phyloP scores from a whole-genome alignment of 805 yeast genomes.

The Pichia ethanolica region DNA sequence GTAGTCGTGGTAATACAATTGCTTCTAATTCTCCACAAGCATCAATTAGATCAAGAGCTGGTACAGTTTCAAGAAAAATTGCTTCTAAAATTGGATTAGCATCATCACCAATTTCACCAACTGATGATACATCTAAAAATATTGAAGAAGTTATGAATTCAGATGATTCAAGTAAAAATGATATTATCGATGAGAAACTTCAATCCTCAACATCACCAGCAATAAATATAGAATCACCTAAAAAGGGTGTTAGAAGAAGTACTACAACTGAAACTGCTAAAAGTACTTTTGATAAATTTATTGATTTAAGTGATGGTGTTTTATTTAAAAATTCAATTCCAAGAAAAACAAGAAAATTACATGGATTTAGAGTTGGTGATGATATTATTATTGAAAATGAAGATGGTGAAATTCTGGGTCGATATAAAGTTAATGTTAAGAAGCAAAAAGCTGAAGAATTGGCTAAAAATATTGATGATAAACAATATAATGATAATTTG shows the following conservation, averaged over 20 bases:
- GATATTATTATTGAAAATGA: constrained; percentile 77
- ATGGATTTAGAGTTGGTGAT: constrained; percentile 76
- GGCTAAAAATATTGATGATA: constrained; percentile 3
- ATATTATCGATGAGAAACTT: too few relatives aligned
- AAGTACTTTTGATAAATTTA: constrained; percentile 5
- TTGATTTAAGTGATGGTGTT: constrained; percentile 5
- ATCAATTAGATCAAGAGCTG: constrained; percentile 7
- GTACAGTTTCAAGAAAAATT: constrained; percentile 6
- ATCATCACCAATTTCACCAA: neutral
- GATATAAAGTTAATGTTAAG: constrained; percentile 62
- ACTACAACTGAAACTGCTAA: neutral
- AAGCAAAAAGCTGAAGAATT: constrained; percentile 9
- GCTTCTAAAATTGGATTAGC: constrained; percentile 7
- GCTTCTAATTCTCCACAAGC: neutral
- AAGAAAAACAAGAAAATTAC: constrained; percentile 27
- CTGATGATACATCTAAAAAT: neutral
- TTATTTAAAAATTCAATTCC: constrained; percentile 6
- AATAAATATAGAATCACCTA: neutral
- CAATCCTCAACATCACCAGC: too few relatives aligned
- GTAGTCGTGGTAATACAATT: constrained; percentile 15
- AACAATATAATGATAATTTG: constrained; percentile 7
- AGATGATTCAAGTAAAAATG: neutral
- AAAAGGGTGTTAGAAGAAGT: neutral
- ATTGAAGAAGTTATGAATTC: constrained; percentile 4
- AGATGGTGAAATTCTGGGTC: constrained; percentile 85